These are phyloP conservation scores for Daldinia vernicosa DNA, from an alignment of 495 filamentous ascomycete species.

Conservation along the genomic window DNA sequence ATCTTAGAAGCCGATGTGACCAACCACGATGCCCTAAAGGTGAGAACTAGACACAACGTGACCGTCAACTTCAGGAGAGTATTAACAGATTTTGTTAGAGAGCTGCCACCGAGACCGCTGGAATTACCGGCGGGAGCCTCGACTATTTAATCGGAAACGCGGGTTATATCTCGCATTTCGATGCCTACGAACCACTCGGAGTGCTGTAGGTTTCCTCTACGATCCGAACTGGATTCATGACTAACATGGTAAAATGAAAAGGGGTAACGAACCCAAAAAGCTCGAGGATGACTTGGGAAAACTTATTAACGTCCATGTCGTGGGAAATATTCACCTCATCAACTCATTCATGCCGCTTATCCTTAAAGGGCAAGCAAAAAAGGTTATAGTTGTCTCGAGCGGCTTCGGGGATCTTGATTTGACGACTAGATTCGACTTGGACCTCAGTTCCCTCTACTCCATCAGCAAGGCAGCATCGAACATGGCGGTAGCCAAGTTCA, in stretches of 20 bases:
- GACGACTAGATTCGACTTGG: conserved; percentile 44
- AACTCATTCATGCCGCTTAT: conserved; percentile 64
- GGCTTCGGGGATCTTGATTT: conserved; percentile 56
- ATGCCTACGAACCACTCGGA: conserved; percentile 37
- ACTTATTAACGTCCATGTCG: conserved; percentile 57
- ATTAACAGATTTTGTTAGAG: not conserved
- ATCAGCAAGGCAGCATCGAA: conserved; percentile 57
- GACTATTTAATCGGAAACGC: conserved; percentile 66
- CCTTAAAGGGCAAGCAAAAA: conserved; percentile 59
- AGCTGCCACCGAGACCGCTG: not conserved
- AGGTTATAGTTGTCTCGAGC: conserved; percentile 62
- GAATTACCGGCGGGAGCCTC: conserved; percentile 42
- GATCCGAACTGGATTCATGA: not conserved
- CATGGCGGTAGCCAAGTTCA: conserved; percentile 57
- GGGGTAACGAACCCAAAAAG: not conserved
- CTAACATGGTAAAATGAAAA: not conserved
- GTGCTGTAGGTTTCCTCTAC: conserved; percentile 33
- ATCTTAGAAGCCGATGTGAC: not conserved
- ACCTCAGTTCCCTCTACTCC: conserved; percentile 42
- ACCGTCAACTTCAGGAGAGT: not conserved
- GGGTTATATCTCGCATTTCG: conserved; percentile 42
- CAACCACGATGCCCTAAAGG: not conserved
- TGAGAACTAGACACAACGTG: not conserved
- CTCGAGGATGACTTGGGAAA: conserved; percentile 12
- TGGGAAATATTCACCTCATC: conserved; percentile 62